phyloP scores from a whole-genome alignment of 768 basidiomycete genomes.

The Trametes meyenii region DNA sequence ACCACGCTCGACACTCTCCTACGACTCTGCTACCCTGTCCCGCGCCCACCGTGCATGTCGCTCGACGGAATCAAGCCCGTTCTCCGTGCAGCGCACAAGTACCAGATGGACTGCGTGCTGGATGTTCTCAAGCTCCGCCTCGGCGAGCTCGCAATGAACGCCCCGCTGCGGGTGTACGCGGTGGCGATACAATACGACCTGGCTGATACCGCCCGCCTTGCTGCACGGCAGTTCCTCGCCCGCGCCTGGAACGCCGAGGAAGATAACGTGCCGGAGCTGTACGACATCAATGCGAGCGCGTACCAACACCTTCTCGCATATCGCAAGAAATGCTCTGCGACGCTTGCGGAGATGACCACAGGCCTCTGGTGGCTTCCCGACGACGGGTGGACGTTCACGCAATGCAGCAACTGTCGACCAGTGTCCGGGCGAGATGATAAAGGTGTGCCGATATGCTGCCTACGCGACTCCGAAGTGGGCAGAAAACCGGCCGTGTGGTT shows the following conservation, averaged over 20 bases:
- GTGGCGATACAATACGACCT: conserved; percentile 66
- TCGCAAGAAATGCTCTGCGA: conserved; percentile 37
- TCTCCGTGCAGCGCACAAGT: conserved; percentile 26
- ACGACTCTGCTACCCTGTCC: conserved; percentile 15
- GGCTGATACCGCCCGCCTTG: conserved; percentile 58
- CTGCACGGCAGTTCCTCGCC: conserved; percentile 58
- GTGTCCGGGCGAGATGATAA: too few species aligned
- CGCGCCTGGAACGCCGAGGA: neutral
- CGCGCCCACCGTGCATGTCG: conserved; percentile 5
- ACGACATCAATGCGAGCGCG: conserved; percentile 7
- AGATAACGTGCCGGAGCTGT: conserved; percentile 6
- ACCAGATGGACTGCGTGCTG: conserved; percentile 15
- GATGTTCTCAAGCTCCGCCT: neutral
- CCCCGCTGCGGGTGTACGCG: conserved; percentile 64
- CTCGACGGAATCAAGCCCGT: conserved; percentile 17
- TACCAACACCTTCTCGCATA: conserved; percentile 15
- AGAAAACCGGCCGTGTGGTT: too few species aligned
- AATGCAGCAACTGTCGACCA: neutral
- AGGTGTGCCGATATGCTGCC: too few species aligned
- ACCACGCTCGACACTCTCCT: conserved; percentile 20
- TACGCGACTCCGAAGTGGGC: neutral
- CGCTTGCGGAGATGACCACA: neutral
- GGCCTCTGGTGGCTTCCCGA: neutral
- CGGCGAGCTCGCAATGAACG: neutral
- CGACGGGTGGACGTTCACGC: conserved; percentile 1